A percentile compares a stretch with the other conserved stretches of the same genome.
phyloP scores from a whole-genome alignment of 176 grass and related monocot genomes.

The Phoenix dactylifera region DNA sequence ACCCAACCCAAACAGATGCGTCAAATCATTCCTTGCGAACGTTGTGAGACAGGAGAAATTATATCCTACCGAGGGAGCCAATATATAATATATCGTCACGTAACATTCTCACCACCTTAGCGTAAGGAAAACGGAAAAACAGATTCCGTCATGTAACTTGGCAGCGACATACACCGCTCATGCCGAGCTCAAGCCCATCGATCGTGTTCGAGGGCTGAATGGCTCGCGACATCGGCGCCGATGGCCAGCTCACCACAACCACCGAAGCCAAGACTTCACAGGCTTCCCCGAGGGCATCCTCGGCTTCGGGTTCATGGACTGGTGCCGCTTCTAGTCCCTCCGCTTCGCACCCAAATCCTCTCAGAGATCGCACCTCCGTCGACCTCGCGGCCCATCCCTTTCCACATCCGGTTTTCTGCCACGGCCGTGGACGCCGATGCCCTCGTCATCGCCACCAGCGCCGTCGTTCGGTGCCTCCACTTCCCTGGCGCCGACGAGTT shows the following conservation, averaged over 20 bases:
- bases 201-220: slow-evolving; percentile 83
- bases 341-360: slow-evolving; percentile 60
- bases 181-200: slow-evolving; percentile 75
- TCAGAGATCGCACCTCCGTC: slow-evolving; percentile 52
- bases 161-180: slow-evolving; percentile 79
- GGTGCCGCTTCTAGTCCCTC: slow-evolving; percentile 47
- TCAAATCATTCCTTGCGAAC: too few species aligned
- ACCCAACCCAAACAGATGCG: too few species aligned
- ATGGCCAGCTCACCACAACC: slow-evolving; percentile 80
- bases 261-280: slow-evolving; percentile 91
- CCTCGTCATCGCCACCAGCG: slow-evolving; percentile 27
- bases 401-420: too few species aligned
- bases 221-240: slow-evolving; percentile 69
- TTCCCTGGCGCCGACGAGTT: slow-evolving; percentile 57
- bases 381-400: slow-evolving; percentile 27
- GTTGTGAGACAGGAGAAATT: too few species aligned
- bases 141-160: too few species aligned
- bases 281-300: slow-evolving; percentile 70
- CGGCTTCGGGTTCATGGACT: slow-evolving; percentile 63
- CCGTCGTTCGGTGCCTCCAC: slow-evolving; percentile 62
- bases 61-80: too few species aligned
- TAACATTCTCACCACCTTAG: too few species aligned
- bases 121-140: too few species aligned
- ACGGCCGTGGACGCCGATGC: too few species aligned
- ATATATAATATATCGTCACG: too few species aligned